phyloP scores from a whole-genome alignment of 2,329 filamentous ascomycete species.

The Talaromyces sp. region DNA sequence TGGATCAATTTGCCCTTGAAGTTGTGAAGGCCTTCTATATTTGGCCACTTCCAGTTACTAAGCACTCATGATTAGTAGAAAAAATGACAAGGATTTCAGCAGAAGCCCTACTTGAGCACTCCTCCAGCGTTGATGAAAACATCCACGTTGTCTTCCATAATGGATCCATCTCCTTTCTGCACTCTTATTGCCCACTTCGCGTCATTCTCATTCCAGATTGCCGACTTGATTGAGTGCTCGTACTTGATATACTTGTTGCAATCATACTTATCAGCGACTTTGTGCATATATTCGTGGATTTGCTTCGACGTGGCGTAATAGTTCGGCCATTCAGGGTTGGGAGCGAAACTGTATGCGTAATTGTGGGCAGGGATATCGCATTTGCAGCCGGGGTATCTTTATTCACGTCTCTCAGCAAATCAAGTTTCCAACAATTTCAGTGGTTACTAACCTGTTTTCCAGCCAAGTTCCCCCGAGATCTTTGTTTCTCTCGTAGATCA shows the following conservation, averaged over 20 bases:
- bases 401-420: not conserved
- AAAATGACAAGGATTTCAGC: too few species aligned
- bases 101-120: not conserved
- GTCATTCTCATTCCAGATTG: not conserved
- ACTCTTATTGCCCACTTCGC: not conserved
- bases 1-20: not conserved
- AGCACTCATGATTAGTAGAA: not conserved
- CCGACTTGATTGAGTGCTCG: not conserved
- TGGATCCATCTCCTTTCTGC: not conserved
- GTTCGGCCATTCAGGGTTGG: conserved; percentile 19
- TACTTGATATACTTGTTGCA: not conserved
- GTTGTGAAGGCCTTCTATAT: not conserved
- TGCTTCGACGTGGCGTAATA: conserved; percentile 24
- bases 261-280: not conserved
- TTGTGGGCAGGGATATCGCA: conserved; percentile 13
- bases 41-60: not conserved
- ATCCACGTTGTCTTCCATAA: not conserved
- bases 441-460: conserved; percentile 8
- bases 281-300: not conserved
- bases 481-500: conserved; percentile 17
- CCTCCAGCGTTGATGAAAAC: not conserved
- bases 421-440: not conserved
- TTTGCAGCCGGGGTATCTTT: conserved; percentile 11
- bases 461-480: conserved; percentile 20
- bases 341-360: conserved; percentile 10